phyloP scores from a whole-genome alignment of 306 rosid species.

The Vicia faba region DNA sequence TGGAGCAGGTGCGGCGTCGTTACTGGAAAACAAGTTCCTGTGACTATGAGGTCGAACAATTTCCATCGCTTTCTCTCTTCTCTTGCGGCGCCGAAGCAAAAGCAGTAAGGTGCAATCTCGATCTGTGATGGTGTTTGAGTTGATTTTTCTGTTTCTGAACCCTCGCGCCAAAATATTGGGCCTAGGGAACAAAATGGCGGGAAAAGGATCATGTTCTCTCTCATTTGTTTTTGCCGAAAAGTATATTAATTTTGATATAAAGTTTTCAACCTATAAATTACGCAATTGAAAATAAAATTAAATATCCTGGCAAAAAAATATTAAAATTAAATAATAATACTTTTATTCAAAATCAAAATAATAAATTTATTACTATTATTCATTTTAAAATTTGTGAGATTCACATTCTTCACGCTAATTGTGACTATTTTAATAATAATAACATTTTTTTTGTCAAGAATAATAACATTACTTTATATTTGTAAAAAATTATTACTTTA shows the following conservation, averaged over 20 bases:
- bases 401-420: too few relatives aligned
- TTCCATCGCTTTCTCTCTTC: conserved; percentile 53
- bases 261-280: too few relatives aligned
- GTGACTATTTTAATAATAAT: too few relatives aligned
- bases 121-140: not conserved
- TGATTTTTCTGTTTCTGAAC: conserved; percentile 26
- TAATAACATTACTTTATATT: too few relatives aligned
- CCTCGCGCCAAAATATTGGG: conserved; percentile 45
- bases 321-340: too few relatives aligned
- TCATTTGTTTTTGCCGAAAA: not conserved
- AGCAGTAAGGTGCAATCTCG: not conserved
- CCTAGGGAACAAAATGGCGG: conserved; percentile 56
- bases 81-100: conserved; percentile 27
- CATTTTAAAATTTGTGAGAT: too few relatives aligned
- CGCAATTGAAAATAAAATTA: too few relatives aligned
- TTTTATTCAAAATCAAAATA: too few relatives aligned
- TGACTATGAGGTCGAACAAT: conserved; percentile 54
- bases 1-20: conserved; percentile 37
- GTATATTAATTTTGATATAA: not conserved
- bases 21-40: conserved; percentile 35
- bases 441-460: too few relatives aligned
- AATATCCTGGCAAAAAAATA: too few relatives aligned
- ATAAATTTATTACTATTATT: too few relatives aligned
- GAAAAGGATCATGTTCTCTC: conserved; percentile 28
- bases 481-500: too few relatives aligned